Evolutionary conservation across 768 basidiomycete species (phyloP).

Genomic region (Gloeopeniophorella convolvens): DNA sequence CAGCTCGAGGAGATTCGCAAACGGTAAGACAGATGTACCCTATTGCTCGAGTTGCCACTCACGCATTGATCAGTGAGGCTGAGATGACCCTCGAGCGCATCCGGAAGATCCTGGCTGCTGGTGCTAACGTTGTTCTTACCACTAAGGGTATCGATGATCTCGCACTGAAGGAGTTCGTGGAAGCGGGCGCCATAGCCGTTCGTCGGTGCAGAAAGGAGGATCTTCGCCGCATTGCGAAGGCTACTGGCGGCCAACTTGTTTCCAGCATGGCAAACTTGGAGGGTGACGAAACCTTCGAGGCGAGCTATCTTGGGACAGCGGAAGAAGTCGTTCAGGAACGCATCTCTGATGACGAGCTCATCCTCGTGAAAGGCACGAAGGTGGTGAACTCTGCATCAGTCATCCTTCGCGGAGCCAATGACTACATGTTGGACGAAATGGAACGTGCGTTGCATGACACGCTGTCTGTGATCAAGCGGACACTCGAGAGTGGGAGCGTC

Average conservation of each 20-base stretch:
- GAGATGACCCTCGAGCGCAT: conserved; percentile 96
- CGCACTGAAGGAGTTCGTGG: conserved; percentile 97
- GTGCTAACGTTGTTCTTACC: conserved; percentile 94
- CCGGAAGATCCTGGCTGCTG: conserved; percentile 90
- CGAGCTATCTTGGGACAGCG: conserved; percentile 82
- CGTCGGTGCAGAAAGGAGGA: conserved; percentile 98
- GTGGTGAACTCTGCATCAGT: conserved; percentile 91
- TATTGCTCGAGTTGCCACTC: conserved; percentile 4
- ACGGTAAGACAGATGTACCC: conserved; percentile 43
- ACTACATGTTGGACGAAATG: conserved; percentile 99
- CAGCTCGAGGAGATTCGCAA: conserved; percentile 95
- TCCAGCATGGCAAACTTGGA: conserved; percentile 93
- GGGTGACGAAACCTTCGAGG: conserved; percentile 96
- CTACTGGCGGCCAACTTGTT: conserved; percentile 90
- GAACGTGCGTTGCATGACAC: conserved; percentile 94
- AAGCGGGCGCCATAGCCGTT: conserved; percentile 98
- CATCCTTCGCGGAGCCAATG: conserved; percentile 93
- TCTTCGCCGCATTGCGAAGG: conserved; percentile 91
- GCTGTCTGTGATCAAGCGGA: conserved; percentile 92
- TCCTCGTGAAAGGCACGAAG: conserved; percentile 96
- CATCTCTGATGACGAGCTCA: conserved; percentile 97
- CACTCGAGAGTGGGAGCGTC: conserved; percentile 90
- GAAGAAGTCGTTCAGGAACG: conserved; percentile 97
- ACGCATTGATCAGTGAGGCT: conserved; percentile 57
- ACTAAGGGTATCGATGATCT: conserved; percentile 99